A percentile compares a stretch with the other conserved stretches of the same genome.
phyloP scores from a whole-genome alignment of 805 yeast species.

The Debaryomyces castellii region DNA sequence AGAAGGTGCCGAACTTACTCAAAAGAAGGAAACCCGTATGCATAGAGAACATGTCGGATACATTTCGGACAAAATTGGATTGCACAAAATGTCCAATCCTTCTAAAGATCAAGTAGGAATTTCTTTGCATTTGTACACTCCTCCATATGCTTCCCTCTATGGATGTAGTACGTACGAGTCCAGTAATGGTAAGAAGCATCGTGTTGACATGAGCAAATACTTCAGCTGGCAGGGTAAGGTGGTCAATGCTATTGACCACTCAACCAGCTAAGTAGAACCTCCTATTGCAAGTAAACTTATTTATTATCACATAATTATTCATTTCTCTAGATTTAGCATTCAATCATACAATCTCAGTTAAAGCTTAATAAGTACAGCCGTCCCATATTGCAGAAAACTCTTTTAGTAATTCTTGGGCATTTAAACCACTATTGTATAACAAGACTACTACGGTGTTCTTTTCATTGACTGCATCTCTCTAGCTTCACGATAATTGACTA shows the following conservation, averaged over 20 bases:
- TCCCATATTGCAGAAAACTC: too few species aligned
- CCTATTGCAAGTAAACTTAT: background rate
- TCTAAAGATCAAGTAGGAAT: slow-evolving; percentile 45
- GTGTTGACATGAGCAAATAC: slow-evolving; percentile 57
- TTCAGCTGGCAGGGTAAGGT: slow-evolving; percentile 60
- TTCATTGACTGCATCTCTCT: too few species aligned
- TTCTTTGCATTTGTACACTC: slow-evolving; percentile 71
- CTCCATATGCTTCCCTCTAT: slow-evolving; percentile 67
- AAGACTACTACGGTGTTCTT: too few species aligned
- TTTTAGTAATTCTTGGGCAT: too few species aligned
- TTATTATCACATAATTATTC: background rate
- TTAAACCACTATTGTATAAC: too few species aligned
- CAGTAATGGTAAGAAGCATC: slow-evolving; percentile 47
- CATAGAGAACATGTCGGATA: slow-evolving; percentile 54
- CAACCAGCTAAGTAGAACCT: slow-evolving; percentile 16
- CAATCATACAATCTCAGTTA: too few species aligned
- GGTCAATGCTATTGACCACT: slow-evolving; percentile 22
- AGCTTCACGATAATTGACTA: too few species aligned
- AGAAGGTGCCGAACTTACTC: slow-evolving; percentile 23
- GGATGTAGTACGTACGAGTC: slow-evolving; percentile 55
- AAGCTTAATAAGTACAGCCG: too few species aligned
- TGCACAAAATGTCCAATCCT: slow-evolving; percentile 61
- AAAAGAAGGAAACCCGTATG: slow-evolving; percentile 27
- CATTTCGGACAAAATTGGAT: slow-evolving; percentile 64
- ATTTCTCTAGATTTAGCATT: background rate